These are phyloP conservation scores for Parmales sp. DNA, from an alignment of 108 stramenopile species.

Conservation along the genomic window DNA sequence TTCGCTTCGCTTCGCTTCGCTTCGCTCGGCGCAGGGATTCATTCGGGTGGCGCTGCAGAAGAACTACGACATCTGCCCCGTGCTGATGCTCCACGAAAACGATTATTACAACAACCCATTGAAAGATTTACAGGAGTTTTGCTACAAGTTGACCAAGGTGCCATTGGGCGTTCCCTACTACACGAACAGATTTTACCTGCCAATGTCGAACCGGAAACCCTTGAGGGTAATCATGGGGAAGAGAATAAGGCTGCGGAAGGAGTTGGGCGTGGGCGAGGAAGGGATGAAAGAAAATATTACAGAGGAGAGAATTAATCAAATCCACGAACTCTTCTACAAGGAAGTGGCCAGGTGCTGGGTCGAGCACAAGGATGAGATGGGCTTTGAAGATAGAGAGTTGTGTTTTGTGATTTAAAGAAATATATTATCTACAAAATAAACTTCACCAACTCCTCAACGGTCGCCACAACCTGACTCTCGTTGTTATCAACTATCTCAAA, in stretches of 20 bases:
- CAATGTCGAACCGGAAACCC: constrained; percentile 10
- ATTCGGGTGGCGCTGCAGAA: constrained; percentile 11
- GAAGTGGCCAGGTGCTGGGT: constrained; percentile 8
- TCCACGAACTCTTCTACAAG: constrained; percentile 9
- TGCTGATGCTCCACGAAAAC: constrained; percentile 9
- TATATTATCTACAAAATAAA: too few species aligned
- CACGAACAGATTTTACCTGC: constrained; percentile 10
- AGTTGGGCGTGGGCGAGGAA: too few species aligned
- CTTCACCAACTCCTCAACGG: too few species aligned
- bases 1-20: too few species aligned
- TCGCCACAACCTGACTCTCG: too few species aligned
- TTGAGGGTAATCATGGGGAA: constrained; percentile 9
- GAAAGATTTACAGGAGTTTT: background rate
- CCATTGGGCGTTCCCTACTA: constrained; percentile 9
- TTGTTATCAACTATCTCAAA: too few species aligned
- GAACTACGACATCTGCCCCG: constrained; percentile 14
- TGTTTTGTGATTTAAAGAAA: constrained; percentile 3
- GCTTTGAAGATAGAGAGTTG: constrained; percentile 7
- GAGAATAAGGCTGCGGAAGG: constrained; percentile 10
- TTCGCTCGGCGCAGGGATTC: too few species aligned
- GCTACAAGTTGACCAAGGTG: constrained; percentile 7
- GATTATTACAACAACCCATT: constrained; percentile 13
- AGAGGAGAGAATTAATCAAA: background rate
- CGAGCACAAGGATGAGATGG: background rate
- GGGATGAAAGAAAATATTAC: background rate